A percentile compares a stretch with the other conserved stretches of the same genome.
Evolutionary conservation across 164 flowering plant species (phyloP).

Genomic region (Vitis rupestris): DNA sequence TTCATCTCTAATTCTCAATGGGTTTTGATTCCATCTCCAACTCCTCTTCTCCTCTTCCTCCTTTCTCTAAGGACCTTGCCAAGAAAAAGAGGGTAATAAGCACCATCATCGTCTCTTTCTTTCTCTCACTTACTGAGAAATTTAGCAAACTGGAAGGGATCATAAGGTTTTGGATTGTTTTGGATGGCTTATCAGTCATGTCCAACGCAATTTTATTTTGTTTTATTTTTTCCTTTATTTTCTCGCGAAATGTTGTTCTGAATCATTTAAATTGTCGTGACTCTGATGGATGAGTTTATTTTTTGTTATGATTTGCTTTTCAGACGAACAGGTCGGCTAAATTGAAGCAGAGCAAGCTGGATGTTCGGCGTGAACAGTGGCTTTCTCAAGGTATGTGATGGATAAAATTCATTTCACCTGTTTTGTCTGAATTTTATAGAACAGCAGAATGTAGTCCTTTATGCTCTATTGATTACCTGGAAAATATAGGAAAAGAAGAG

Average conservation of each 20-base stretch:
- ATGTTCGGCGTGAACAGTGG: conserved; percentile 28
- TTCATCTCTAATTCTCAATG: not conserved
- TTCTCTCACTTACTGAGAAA: too few relatives aligned
- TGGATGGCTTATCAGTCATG: too few relatives aligned
- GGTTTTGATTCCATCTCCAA: conserved; percentile 6
- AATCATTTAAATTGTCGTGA: too few relatives aligned
- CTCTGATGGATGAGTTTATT: too few relatives aligned
- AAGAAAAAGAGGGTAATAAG: conserved; percentile 11
- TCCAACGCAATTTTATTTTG: too few relatives aligned
- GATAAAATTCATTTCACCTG: not conserved
- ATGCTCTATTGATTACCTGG: too few relatives aligned
- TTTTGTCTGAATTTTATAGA: not conserved
- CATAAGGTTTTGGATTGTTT: too few relatives aligned
- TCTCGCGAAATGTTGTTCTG: too few relatives aligned
- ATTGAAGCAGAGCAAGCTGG: conserved; percentile 23
- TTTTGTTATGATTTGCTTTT: not conserved
- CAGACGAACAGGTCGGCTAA: conserved; percentile 20
- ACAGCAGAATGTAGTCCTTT: not conserved
- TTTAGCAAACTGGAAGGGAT: too few relatives aligned
- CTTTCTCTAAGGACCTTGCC: not conserved
- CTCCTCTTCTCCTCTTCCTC: not conserved
- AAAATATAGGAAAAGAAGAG: too few relatives aligned
- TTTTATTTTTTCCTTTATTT: too few relatives aligned
- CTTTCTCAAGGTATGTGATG: conserved; percentile 19
- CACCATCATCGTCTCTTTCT: too few relatives aligned